Percentiles rank a stretch among this genome's conserved stretches.
Evolutionary conservation across 1,284 basidiomycete species (phyloP).

Genomic region (Phellopilus nigrolimitatus): DNA sequence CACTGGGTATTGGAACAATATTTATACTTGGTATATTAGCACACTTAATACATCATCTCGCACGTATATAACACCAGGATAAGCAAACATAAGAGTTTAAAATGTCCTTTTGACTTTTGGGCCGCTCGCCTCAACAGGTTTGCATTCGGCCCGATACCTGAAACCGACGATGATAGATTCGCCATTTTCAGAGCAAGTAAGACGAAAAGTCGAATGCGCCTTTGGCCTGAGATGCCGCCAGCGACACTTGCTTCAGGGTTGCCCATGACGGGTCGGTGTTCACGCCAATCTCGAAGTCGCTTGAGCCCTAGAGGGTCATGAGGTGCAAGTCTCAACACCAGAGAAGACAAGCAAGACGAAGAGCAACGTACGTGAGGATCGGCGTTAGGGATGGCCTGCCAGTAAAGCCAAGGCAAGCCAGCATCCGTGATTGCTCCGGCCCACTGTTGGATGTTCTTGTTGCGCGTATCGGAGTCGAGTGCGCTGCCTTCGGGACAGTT

Average conservation of each 20-base stretch:
- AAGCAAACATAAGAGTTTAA: too few relatives aligned
- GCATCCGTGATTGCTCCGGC: slow-evolving; percentile 29
- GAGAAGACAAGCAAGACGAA: neutral
- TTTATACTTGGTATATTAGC: too few relatives aligned
- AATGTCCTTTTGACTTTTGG: too few relatives aligned
- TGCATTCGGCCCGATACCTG: too few relatives aligned
- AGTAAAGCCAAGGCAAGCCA: slow-evolving; percentile 29
- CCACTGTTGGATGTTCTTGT: slow-evolving; percentile 31
- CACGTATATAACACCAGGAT: too few relatives aligned
- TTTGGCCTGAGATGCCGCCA: slow-evolving; percentile 8
- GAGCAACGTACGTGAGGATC: slow-evolving; percentile 20
- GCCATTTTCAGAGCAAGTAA: slow-evolving; percentile 2
- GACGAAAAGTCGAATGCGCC: slow-evolving; percentile 20
- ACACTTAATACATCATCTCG: too few relatives aligned
- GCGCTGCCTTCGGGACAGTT: slow-evolving; percentile 27
- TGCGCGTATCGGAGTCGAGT: slow-evolving; percentile 26
- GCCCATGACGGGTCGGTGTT: slow-evolving; percentile 20
- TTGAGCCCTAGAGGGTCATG: neutral
- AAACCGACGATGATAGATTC: too few relatives aligned
- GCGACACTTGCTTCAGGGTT: slow-evolving; percentile 18
- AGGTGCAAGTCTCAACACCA: neutral
- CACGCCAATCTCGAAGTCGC: slow-evolving; percentile 21
- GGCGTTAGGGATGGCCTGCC: slow-evolving; percentile 24
- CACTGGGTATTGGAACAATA: too few relatives aligned
- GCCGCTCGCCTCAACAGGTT: too few relatives aligned